Evolutionary conservation across 768 basidiomycete species (phyloP).

Genomic region (Lactarius pseudohatsudake): DNA sequence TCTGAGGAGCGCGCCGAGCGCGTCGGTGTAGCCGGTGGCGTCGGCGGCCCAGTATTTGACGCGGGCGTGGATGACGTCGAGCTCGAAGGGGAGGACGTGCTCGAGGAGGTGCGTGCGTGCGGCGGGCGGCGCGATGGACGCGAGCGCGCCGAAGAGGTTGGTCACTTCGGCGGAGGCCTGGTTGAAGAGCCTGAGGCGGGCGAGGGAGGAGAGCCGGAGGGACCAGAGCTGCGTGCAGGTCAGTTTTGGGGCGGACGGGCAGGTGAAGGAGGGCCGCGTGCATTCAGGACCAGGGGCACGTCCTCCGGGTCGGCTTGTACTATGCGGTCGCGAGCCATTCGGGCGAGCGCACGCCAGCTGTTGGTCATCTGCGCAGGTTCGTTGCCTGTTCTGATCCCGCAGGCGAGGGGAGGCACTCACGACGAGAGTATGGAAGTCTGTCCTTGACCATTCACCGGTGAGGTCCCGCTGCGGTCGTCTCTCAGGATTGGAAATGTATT

Average conservation of each 20-base stretch:
- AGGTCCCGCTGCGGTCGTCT: conserved; percentile 71
- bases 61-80: conserved; percentile 68
- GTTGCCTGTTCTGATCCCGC: not conserved
- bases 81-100: conserved; percentile 54
- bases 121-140: conserved; percentile 52
- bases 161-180: conserved; percentile 84
- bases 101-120: conserved; percentile 61
- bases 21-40: conserved; percentile 76
- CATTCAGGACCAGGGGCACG: conserved; percentile 60
- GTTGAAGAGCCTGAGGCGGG: conserved; percentile 81
- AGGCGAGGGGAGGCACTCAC: conserved; percentile 47
- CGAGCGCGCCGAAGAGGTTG: conserved; percentile 73
- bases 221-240: conserved; percentile 69
- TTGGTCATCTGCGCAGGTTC: conserved; percentile 67
- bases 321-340: conserved; percentile 78
- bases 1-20: conserved; percentile 58
- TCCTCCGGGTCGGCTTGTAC: conserved; percentile 71
- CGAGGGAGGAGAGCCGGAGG: conserved; percentile 73
- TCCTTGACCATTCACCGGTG: conserved; percentile 69
- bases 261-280: conserved; percentile 39
- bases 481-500: conserved; percentile 79
- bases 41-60: conserved; percentile 83
- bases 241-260: not conserved
- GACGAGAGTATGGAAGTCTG: conserved; percentile 76
- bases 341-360: conserved; percentile 83